phyloP scores from a whole-genome alignment of 495 filamentous ascomycete genomes.

The Chaetomium fimeti region DNA sequence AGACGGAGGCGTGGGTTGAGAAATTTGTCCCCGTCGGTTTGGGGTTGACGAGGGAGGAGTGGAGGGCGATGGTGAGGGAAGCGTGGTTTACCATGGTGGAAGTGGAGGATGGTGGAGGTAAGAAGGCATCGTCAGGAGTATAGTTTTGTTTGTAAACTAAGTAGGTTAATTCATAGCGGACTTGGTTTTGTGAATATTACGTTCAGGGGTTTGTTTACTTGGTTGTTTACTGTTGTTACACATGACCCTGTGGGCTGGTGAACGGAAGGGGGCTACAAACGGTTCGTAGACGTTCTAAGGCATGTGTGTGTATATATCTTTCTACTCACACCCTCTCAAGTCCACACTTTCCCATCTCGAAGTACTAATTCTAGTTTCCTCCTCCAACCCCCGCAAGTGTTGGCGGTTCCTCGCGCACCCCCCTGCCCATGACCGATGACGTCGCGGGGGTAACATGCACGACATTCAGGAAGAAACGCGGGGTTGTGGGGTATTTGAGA shows the following conservation, averaged over 20 bases:
- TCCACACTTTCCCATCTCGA: not conserved
- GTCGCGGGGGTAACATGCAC: slow-evolving; percentile 5
- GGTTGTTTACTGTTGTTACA: no score
- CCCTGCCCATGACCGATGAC: slow-evolving; percentile 6
- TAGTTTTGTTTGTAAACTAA: not conserved
- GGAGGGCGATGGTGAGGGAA: not conserved
- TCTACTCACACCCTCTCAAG: not conserved
- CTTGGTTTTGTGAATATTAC: not conserved
- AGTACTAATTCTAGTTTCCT: not conserved
- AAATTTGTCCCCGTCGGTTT: not conserved
- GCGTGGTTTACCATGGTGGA: not conserved
- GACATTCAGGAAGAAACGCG: slow-evolving; percentile 8
- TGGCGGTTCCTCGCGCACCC: not conserved
- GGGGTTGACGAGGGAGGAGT: not conserved
- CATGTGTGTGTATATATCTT: not conserved
- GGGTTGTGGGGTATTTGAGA: slow-evolving; percentile 5
- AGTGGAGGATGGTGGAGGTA: not conserved
- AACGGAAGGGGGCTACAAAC: not conserved
- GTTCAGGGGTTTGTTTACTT: slow-evolving; percentile 14
- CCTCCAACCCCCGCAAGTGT: no score
- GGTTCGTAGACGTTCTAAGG: no score
- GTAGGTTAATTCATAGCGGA: slow-evolving; percentile 9
- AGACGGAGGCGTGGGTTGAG: not conserved
- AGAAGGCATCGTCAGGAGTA: not conserved
- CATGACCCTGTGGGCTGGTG: not conserved